Evolutionary conservation across 1,139 yeast genomes (phyloP), one percentile per base, ranked within the genome.

Genomic region (Taphrina sp.): DNA sequence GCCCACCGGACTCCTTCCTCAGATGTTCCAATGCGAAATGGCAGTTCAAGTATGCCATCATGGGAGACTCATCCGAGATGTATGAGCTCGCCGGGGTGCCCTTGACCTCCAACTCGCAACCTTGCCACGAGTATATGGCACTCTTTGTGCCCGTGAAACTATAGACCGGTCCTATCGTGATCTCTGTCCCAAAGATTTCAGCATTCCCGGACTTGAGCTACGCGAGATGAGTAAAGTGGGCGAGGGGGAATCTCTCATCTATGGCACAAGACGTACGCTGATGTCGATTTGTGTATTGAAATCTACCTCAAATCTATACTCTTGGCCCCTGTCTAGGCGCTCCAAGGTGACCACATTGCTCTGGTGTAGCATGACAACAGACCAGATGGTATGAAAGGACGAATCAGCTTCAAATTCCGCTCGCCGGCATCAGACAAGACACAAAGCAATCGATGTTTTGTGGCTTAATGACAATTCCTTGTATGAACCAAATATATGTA

Each of bases 171-270:
- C 85, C 88, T 33, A 76, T 72, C 1, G 96, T 87, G 31, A 92
- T 76, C 67, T 92, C 98, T 1, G 96, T 88, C 22, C 98, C 98
- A 70, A 85, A 88, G 17, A 90, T 77, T 70, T 92, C 98, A 1
- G 87, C 96, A 1, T 83, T 76, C 1, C 98, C 98, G 5, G 74
- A 72, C 19, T 43, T 31, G 34, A 56, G 51, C 54, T 49, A 38
- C 7, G 8, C 7, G 17, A 10, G 34, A 22, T 39, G 5, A 24
- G 33, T 39, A 26, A 26, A 26, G 12, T 12, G 7, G 7, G 31
- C 31, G n/a, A n/a, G n/a, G n/a, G n/a, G n/a, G n/a, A n/a, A n/a
- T n/a, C n/a, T n/a, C n/a, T n/a, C n/a, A n/a, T n/a, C n/a, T n/a
- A n/a, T n/a, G 34, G 29, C 28, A 33, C 10, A 16, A 14, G 29